These are phyloP conservation scores for Leccinum longicurvipes DNA, from an alignment of 768 basidiomycete species.

Conservation along the genomic window DNA sequence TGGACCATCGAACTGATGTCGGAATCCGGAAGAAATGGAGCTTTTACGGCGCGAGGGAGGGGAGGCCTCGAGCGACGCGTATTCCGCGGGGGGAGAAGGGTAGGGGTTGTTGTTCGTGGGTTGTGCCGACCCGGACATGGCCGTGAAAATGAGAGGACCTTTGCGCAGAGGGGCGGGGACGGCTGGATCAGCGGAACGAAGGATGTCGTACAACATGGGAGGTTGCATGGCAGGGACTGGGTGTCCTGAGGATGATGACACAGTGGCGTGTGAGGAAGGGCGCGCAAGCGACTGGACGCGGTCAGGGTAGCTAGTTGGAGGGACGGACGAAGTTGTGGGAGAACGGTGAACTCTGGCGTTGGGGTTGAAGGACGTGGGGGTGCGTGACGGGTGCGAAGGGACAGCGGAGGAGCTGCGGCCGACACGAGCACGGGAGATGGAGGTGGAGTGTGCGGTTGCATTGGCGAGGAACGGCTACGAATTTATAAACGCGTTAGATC, in stretches of 20 bases:
- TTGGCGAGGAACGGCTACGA: conserved; percentile 6
- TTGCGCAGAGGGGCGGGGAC: conserved; percentile 32
- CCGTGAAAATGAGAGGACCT: conserved; percentile 63
- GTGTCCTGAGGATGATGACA: not conserved
- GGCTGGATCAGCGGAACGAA: conserved; percentile 17
- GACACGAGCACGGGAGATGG: not conserved
- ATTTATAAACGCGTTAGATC: conserved; percentile 24
- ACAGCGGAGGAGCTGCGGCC: not conserved
- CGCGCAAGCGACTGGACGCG: conserved; percentile 6
- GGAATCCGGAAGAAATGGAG: conserved; percentile 1
- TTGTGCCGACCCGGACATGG: conserved; percentile 39
- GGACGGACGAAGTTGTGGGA: conserved; percentile 1
- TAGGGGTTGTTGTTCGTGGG: conserved; percentile 9
- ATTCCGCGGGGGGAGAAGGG: conserved; percentile 30
- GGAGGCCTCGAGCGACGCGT: conserved; percentile 5
- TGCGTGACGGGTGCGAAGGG: not conserved
- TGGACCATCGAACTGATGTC: not conserved
- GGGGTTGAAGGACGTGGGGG: not conserved
- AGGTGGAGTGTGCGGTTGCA: not conserved
- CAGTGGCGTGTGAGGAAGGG: conserved; percentile 6
- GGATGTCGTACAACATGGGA: conserved; percentile 21
- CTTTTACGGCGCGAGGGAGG: conserved; percentile 1
- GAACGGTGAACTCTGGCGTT: conserved; percentile 12
- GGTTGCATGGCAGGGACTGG: not conserved
- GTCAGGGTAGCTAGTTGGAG: conserved; percentile 23